Evolutionary conservation across 2,329 filamentous ascomycete species (phyloP).

Genomic region (Tolypocladium tundrense): DNA sequence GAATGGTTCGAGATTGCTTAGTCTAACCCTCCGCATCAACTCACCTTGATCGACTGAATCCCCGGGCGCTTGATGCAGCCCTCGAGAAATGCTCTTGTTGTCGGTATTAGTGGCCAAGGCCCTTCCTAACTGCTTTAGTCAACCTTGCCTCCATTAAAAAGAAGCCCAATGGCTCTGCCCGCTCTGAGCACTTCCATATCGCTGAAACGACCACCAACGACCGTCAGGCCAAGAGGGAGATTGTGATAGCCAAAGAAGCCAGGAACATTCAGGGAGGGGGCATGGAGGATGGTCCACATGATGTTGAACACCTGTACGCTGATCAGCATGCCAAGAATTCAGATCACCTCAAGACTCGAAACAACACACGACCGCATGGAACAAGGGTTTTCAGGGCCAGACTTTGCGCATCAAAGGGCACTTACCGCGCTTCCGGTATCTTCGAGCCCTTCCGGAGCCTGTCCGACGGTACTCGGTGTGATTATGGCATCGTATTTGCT

Average conservation of each 20-base stretch:
- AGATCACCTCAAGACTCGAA: no score
- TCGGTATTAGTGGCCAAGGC: no score
- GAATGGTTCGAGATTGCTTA: no score
- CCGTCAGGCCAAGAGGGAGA: constrained; percentile 49
- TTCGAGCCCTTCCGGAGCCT: constrained; percentile 42
- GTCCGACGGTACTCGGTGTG: constrained; percentile 47
- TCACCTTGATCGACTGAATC: no score
- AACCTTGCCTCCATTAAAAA: constrained; percentile 14
- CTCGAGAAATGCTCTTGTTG: background rate
- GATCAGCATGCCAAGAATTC: constrained; percentile 25
- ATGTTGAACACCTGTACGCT: constrained; percentile 14
- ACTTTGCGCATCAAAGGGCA: no score
- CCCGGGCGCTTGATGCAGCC: background rate
- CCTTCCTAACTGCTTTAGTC: background rate
- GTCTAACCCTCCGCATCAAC: no score
- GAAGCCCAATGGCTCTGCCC: constrained; percentile 23
- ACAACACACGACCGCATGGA: background rate
- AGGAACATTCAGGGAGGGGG: constrained; percentile 53
- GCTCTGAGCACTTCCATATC: constrained; percentile 34
- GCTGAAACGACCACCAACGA: constrained; percentile 36
- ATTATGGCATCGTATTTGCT: constrained; percentile 43
- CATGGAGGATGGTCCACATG: constrained; percentile 36
- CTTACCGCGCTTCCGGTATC: constrained; percentile 40
- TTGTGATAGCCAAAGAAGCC: constrained; percentile 43
- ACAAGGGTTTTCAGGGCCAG: background rate